These are phyloP conservation scores for Lyophyllum decastes DNA, from an alignment of 768 basidiomycete species.

Conservation along the genomic window DNA sequence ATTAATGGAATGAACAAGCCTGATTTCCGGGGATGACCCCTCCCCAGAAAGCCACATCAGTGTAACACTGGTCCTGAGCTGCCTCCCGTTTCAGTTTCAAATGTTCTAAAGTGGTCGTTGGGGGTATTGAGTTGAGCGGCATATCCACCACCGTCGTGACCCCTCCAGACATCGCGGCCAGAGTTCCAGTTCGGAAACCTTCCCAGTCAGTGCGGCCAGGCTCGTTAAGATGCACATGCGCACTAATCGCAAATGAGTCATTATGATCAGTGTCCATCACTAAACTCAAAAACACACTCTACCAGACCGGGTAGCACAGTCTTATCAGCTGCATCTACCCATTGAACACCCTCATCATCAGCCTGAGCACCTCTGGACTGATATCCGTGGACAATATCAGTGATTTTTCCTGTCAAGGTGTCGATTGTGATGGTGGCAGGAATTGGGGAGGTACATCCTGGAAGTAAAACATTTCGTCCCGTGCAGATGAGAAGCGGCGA, in stretches of 20 bases:
- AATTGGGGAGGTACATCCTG: conserved; percentile 43
- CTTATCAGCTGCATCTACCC: conserved; percentile 59
- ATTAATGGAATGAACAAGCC: conserved; percentile 36
- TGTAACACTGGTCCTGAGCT: conserved; percentile 72
- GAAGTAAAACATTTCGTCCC: conserved; percentile 59
- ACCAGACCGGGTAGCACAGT: conserved; percentile 77
- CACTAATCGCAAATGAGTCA: conserved; percentile 40
- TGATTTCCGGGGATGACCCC: conserved; percentile 93
- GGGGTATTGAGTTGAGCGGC: conserved; percentile 97
- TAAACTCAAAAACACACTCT: conserved; percentile 52
- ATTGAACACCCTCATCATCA: conserved; percentile 30
- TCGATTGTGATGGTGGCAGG: conserved; percentile 72
- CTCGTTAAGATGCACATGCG: conserved; percentile 93
- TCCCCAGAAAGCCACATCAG: conserved; percentile 92
- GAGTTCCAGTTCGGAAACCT: conserved; percentile 89
- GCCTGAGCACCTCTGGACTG: conserved; percentile 30
- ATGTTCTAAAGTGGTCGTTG: conserved; percentile 84
- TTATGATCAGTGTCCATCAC: conserved; percentile 8
- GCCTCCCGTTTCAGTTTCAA: conserved; percentile 70
- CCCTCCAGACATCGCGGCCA: conserved; percentile 89
- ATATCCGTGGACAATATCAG: conserved; percentile 40
- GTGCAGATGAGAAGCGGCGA: conserved; percentile 39
- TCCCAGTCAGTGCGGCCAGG: conserved; percentile 95
- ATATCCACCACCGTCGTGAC: conserved; percentile 97
- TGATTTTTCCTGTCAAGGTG: conserved; percentile 58